Conservation (phyloP, 2,329 filamentous ascomycete genomes). For the Colletotrichum horii region DNA sequence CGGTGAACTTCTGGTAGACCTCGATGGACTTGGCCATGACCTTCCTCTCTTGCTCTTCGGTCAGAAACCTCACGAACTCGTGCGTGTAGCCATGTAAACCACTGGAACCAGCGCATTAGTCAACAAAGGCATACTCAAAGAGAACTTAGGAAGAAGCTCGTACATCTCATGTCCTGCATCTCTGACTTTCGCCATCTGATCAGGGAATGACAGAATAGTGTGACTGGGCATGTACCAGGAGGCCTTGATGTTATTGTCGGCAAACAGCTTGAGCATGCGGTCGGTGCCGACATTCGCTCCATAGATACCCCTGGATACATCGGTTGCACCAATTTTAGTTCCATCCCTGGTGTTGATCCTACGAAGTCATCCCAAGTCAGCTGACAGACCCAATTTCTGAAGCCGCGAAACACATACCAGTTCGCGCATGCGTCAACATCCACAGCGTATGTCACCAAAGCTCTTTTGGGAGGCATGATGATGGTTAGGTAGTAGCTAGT, state of each 20-base stretch:
- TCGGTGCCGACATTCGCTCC: conserved; percentile 23
- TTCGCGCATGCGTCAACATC: background rate
- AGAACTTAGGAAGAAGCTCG: background rate
- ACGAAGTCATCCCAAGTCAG: background rate
- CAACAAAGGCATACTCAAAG: background rate
- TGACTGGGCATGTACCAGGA: conserved; percentile 25
- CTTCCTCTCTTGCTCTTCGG: conserved; percentile 20
- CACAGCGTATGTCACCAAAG: background rate
- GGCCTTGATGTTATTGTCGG: conserved; percentile 22
- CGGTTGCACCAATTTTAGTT: conserved; percentile 5
- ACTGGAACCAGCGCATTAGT: background rate
- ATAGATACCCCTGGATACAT: conserved; percentile 23
- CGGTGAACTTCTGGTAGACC: conserved; percentile 31
- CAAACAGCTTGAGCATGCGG: conserved; percentile 23
- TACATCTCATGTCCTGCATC: conserved; percentile 25
- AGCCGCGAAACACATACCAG: background rate
- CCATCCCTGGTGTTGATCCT: background rate
- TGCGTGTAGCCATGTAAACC: conserved; percentile 26
- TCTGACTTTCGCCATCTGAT: conserved; percentile 24
- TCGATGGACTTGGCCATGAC: conserved; percentile 26
- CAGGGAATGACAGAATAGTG: conserved; percentile 23
- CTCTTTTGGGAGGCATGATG: background rate
- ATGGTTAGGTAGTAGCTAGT: background rate
- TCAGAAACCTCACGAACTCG: conserved; percentile 22
- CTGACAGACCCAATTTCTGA: background rate